A percentile compares a stretch with the other conserved stretches of the same genome.
Conservation (phyloP, 1,284 basidiomycete species). For the Sporisorium exsertum region DNA sequence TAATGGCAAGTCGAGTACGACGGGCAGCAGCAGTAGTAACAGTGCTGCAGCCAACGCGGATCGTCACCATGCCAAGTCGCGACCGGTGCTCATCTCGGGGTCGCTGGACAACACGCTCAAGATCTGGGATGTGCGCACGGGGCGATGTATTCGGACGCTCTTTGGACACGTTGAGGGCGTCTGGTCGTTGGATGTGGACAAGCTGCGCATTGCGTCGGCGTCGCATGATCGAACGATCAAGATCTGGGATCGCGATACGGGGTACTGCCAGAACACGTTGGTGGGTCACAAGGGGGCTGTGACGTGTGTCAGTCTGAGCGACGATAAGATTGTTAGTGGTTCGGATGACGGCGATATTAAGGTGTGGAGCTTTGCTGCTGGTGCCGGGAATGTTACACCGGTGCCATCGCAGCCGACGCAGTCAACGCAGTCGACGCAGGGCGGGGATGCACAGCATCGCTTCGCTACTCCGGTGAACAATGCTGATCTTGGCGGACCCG, state of each 20-base stretch:
- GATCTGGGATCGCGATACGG: conserved; percentile 93
- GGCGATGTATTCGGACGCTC: conserved; percentile 82
- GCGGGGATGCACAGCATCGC: conserved; percentile 2
- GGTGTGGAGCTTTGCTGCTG: conserved; percentile 63
- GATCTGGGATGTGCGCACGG: conserved; percentile 93
- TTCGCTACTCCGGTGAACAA: conserved; percentile 4
- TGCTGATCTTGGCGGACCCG: conserved; percentile 18
- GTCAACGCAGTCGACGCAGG: too few relatives aligned
- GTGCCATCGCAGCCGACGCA: too few relatives aligned
- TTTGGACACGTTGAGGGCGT: conserved; percentile 96
- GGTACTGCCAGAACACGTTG: conserved; percentile 86
- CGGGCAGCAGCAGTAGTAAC: neutral
- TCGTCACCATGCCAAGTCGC: conserved; percentile 19
- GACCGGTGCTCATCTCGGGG: conserved; percentile 83
- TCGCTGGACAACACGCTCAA: conserved; percentile 96
- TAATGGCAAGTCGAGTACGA: conserved; percentile 7
- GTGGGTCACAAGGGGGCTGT: conserved; percentile 95
- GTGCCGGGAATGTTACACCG: neutral
- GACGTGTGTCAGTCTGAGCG: conserved; percentile 87
- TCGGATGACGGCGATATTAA: conserved; percentile 84
- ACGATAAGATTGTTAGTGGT: conserved; percentile 95
- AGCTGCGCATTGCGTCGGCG: conserved; percentile 88
- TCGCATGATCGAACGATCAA: conserved; percentile 90
- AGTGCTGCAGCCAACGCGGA: conserved; percentile 8
- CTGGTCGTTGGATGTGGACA: conserved; percentile 93